Percentiles rank a stretch among this genome's conserved stretches.
Conservation (phyloP, 257 asterid genomes). For the Leptodermis oblonga region DNA sequence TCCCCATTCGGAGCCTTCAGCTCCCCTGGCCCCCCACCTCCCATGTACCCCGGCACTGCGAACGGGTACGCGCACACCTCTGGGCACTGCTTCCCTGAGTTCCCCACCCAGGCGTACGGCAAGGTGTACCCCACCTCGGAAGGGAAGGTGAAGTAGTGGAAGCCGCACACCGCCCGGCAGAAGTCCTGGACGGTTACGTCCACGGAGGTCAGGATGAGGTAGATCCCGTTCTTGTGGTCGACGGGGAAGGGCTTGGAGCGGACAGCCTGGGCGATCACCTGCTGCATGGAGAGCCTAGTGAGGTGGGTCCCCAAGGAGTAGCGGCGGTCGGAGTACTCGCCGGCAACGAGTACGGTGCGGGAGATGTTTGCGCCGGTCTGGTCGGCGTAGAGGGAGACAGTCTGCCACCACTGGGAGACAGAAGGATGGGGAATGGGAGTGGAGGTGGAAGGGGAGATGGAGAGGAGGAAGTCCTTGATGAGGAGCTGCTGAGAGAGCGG, state of each 20-base stretch:
- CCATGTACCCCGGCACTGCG: conserved; percentile 81
- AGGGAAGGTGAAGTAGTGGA: conserved; percentile 90
- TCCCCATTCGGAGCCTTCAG: conserved; percentile 71
- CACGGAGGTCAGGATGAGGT: conserved; percentile 66
- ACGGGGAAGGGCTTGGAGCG: conserved; percentile 66
- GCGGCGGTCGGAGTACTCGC: conserved; percentile 57
- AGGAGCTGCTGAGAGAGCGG: conserved; percentile 55
- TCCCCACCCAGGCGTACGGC: conserved; percentile 93
- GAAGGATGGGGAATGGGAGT: conserved; percentile 58
- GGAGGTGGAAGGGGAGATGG: conserved; percentile 50
- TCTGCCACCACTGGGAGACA: conserved; percentile 87
- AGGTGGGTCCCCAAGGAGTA: conserved; percentile 68
- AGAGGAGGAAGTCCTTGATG: conserved; percentile 73
- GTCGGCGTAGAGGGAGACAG: conserved; percentile 72
- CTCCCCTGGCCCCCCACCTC: conserved; percentile 55
- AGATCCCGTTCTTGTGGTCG: conserved; percentile 79
- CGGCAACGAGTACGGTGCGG: conserved; percentile 56
- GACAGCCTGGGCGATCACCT: conserved; percentile 72
- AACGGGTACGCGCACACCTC: conserved; percentile 94
- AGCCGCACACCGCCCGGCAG: conserved; percentile 93
- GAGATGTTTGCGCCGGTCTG: conserved; percentile 88
- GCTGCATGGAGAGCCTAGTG: conserved; percentile 65
- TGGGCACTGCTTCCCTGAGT: conserved; percentile 84
- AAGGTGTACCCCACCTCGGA: conserved; percentile 75
- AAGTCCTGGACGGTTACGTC: conserved; percentile 88